These are phyloP conservation scores for Xylaria acuta DNA, from an alignment of 495 filamentous ascomycete genomes.

Conservation along the genomic window DNA sequence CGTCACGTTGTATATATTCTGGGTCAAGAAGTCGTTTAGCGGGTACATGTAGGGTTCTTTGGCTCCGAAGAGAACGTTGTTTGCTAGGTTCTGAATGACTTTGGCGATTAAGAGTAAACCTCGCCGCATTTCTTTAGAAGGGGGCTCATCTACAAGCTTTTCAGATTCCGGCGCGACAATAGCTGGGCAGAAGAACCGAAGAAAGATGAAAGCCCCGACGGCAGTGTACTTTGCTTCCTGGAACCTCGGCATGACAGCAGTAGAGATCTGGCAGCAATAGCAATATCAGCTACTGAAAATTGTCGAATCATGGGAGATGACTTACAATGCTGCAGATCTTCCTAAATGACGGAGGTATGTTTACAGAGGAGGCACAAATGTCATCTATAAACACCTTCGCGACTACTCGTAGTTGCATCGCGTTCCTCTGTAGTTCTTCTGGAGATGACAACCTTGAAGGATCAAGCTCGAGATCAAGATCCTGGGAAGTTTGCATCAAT, in stretches of 20 bases:
- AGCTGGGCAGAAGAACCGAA: conserved; percentile 72
- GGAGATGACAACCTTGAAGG: conserved; percentile 60
- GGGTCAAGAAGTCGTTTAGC: conserved; percentile 67
- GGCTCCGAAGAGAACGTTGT: conserved; percentile 72
- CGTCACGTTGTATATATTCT: conserved; percentile 68
- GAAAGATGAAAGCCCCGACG: conserved; percentile 71
- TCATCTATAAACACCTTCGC: conserved; percentile 71
- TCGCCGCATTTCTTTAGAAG: conserved; percentile 69
- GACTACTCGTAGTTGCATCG: conserved; percentile 63
- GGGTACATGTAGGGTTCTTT: conserved; percentile 75
- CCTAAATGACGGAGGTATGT: conserved; percentile 66
- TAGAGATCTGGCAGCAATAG: conserved; percentile 53
- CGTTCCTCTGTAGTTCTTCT: conserved; percentile 67
- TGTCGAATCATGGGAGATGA: conserved; percentile 8
- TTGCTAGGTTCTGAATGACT: conserved; percentile 71
- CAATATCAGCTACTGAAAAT: conserved; percentile 12
- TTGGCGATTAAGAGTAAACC: conserved; percentile 71
- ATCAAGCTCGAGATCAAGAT: conserved; percentile 69
- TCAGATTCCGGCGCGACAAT: conserved; percentile 72
- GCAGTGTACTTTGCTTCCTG: conserved; percentile 74
- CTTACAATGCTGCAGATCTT: conserved; percentile 68
- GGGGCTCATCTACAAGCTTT: conserved; percentile 60
- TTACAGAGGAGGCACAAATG: conserved; percentile 63
- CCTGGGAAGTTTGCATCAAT: conserved; percentile 64
- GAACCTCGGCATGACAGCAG: conserved; percentile 63